Evolutionary conservation across 2,329 filamentous ascomycete genomes (phyloP).

Genomic region (Didymella keratinophila): DNA sequence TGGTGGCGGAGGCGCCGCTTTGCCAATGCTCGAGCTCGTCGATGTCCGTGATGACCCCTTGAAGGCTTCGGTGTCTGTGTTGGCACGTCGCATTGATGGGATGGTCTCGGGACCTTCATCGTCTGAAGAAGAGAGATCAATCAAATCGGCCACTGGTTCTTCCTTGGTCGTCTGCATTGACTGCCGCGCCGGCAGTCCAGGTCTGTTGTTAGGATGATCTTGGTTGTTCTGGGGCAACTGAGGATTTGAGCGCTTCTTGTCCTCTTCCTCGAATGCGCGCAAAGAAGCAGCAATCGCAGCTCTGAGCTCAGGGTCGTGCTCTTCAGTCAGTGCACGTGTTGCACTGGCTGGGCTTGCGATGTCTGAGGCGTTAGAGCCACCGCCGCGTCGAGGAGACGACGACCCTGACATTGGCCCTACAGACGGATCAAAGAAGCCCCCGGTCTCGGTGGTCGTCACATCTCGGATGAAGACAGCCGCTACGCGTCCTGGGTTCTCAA

Average conservation of each 20-base stretch:
- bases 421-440: conserved; percentile 80
- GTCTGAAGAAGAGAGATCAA: conserved; percentile 58
- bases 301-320: conserved; percentile 58
- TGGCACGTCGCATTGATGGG: conserved; percentile 33
- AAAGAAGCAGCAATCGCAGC: conserved; percentile 59
- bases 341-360: conserved; percentile 23
- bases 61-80: conserved; percentile 36
- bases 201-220: conserved; percentile 46
- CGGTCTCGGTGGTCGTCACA: conserved; percentile 83
- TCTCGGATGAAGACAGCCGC: conserved; percentile 93
- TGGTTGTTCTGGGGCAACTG: conserved; percentile 45
- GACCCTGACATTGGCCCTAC: conserved; percentile 49
- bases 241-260: conserved; percentile 44
- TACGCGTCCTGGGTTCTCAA: conserved; percentile 83
- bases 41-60: conserved; percentile 3
- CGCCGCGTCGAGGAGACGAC: conserved; percentile 28
- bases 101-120: conserved; percentile 36
- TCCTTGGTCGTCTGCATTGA: conserved; percentile 35
- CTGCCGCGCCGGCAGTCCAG: conserved; percentile 48
- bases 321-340: conserved; percentile 38
- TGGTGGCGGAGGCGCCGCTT: conserved; percentile 44
- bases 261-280: conserved; percentile 54
- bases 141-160: conserved; percentile 51
- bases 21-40: conserved; percentile 23
- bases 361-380: conserved; percentile 21